These are phyloP conservation scores for Hypoxylon sp. DNA, from an alignment of 2,329 filamentous ascomycete genomes.

Conservation along the genomic window DNA sequence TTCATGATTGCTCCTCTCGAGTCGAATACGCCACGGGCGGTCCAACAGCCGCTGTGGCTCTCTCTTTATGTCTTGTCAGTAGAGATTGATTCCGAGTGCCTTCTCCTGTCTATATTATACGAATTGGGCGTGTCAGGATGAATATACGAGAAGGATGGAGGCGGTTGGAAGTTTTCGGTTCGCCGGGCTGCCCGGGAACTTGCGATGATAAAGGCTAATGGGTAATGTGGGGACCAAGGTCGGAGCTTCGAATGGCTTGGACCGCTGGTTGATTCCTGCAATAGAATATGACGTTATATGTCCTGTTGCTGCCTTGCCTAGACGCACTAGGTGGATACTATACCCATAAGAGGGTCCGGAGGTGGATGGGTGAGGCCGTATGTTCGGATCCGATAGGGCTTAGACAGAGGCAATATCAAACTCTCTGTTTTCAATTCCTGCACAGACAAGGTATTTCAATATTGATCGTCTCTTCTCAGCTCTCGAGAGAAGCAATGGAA, in stretches of 20 bases:
- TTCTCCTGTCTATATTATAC: slow-evolving; percentile 7
- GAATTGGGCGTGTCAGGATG: slow-evolving; percentile 24
- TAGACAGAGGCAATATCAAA: slow-evolving; percentile 3
- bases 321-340: slow-evolving; percentile 13
- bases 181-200: slow-evolving; percentile 11
- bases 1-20: slow-evolving; percentile 67
- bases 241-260: slow-evolving; percentile 28
- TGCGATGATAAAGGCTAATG: slow-evolving; percentile 16
- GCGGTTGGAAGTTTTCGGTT: slow-evolving; percentile 17
- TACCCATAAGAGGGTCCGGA: not conserved
- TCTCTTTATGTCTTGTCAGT: slow-evolving; percentile 1
- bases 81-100: slow-evolving; percentile 2
- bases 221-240: slow-evolving; percentile 10
- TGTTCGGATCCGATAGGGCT: slow-evolving; percentile 14
- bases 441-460: slow-evolving; percentile 11
- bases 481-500: not conserved
- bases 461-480: slow-evolving; percentile 14
- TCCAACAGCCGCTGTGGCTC: slow-evolving; percentile 22
- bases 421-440: slow-evolving; percentile 6
- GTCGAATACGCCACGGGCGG: slow-evolving; percentile 27
- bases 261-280: slow-evolving; percentile 24
- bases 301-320: slow-evolving; percentile 17
- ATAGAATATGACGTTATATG: slow-evolving; percentile 39
- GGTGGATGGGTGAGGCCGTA: slow-evolving; percentile 11
- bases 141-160: slow-evolving; percentile 2